Evolutionary conservation across 495 filamentous ascomycete species (phyloP).

Genomic region (Coniosporium apollinis): DNA sequence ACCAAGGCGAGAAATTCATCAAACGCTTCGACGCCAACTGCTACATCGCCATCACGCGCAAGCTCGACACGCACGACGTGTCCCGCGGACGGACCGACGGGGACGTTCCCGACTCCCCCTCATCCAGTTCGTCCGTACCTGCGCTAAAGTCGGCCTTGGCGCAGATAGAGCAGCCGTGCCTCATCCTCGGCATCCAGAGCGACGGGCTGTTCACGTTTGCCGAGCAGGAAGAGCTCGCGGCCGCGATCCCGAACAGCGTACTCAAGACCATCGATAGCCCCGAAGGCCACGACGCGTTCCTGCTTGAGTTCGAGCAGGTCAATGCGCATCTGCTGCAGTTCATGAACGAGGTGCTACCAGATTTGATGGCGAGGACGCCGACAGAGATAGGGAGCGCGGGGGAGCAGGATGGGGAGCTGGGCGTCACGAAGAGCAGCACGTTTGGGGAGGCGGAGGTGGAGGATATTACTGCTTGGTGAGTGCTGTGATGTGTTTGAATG

Average conservation of each 20-base stretch:
- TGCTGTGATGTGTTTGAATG: too few relatives aligned
- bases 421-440: constrained; percentile 52
- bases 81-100: constrained; percentile 47
- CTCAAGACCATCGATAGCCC: constrained; percentile 78
- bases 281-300: constrained; percentile 91
- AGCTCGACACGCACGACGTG: constrained; percentile 96
- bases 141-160: constrained; percentile 53
- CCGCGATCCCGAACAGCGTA: constrained; percentile 58
- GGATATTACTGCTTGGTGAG: constrained; percentile 87
- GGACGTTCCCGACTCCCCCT: constrained; percentile 23
- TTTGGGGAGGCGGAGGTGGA: constrained; percentile 94
- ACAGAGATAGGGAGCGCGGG: constrained; percentile 21
- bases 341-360: constrained; percentile 61
- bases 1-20: constrained; percentile 93
- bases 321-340: constrained; percentile 77
- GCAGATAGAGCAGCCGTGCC: constrained; percentile 66
- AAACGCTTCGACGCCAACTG: constrained; percentile 95
- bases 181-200: constrained; percentile 84
- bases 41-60: constrained; percentile 96
- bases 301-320: constrained; percentile 93
- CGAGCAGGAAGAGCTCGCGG: constrained; percentile 82
- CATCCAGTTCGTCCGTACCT: constrained; percentile 1
- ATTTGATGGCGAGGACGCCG: constrained; percentile 53
- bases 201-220: constrained; percentile 94
- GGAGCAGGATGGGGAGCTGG: constrained; percentile 26